These are phyloP conservation scores for Podospora tetraspora DNA, from an alignment of 495 filamentous ascomycete genomes.

Conservation along the genomic window DNA sequence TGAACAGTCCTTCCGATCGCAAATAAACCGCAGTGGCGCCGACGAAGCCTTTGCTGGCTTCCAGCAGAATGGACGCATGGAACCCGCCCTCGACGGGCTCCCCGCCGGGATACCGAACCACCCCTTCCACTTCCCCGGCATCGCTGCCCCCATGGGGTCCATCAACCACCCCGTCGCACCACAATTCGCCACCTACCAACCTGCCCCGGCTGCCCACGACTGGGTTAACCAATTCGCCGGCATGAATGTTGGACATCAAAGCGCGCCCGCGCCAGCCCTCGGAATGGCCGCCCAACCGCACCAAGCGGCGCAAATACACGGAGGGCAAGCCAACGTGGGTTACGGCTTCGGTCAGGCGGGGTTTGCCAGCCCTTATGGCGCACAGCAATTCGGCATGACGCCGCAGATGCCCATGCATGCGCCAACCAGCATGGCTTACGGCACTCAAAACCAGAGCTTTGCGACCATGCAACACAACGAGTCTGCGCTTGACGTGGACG, in stretches of 20 bases:
- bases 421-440: background rate
- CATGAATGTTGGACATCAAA: constrained; percentile 18
- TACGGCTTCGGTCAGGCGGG: background rate
- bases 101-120: background rate
- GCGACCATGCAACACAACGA: background rate
- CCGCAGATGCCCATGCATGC: background rate
- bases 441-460: background rate
- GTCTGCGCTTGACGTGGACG: constrained; percentile 20
- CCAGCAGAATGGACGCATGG: constrained; percentile 19
- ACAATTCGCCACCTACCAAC: background rate
- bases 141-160: background rate
- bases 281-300: constrained; percentile 7
- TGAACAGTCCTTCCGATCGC: constrained; percentile 30
- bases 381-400: background rate
- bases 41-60: constrained; percentile 22
- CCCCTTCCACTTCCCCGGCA: background rate
- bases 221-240: constrained; percentile 28
- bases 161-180: background rate
- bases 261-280: background rate
- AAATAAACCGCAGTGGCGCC: constrained; percentile 11
- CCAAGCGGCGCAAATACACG: background rate
- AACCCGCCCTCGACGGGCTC: background rate
- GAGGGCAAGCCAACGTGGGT: background rate
- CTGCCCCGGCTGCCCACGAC: background rate
- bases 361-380: background rate